A percentile compares a stretch with the other conserved stretches of the same genome.
phyloP scores from a whole-genome alignment of 108 stramenopile genomes.

The Cyclotella cryptica region DNA sequence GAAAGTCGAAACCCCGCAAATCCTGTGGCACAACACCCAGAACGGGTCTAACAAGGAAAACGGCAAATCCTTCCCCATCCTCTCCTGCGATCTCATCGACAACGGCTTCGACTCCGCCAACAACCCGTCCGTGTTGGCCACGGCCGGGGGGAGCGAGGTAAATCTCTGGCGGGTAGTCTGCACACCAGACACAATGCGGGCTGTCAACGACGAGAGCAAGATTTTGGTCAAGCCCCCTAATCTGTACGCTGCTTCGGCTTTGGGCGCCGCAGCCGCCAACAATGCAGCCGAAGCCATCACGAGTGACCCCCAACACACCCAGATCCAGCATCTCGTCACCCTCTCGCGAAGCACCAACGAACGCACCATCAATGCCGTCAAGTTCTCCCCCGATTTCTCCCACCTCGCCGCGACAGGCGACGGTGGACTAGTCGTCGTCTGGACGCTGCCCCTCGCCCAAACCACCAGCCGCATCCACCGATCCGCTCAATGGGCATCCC shows the following conservation, averaged over 20 bases:
- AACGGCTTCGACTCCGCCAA: background rate
- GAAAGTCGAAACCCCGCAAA: constrained; percentile 97
- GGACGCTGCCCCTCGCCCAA: constrained; percentile 62
- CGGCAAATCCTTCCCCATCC: constrained; percentile 86
- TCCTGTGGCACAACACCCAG: constrained; percentile 86
- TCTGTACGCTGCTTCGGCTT: background rate
- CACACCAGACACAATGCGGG: constrained; percentile 16
- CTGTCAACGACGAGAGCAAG: constrained; percentile 12
- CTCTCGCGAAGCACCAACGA: constrained; percentile 68
- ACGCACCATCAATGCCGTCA: constrained; percentile 65
- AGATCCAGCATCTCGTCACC: constrained; percentile 70
- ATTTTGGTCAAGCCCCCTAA: background rate
- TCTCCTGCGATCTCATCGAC: constrained; percentile 60
- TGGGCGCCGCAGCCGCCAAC: background rate
- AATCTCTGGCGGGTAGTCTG: constrained; percentile 74
- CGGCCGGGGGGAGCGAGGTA: constrained; percentile 90
- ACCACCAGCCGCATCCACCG: constrained; percentile 46
- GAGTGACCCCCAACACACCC: constrained; percentile 20
- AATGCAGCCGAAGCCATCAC: too few relatives aligned
- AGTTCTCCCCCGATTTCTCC: constrained; percentile 85
- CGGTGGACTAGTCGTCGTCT: constrained; percentile 77
- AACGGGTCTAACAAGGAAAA: constrained; percentile 71
- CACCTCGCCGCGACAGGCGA: constrained; percentile 91
- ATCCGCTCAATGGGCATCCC: constrained; percentile 60
- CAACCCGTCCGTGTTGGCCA: constrained; percentile 65